A percentile compares a stretch with the other conserved stretches of the same genome.
Conservation (phyloP, 164 flowering plant genomes). For the Hamamelis virginiana region DNA sequence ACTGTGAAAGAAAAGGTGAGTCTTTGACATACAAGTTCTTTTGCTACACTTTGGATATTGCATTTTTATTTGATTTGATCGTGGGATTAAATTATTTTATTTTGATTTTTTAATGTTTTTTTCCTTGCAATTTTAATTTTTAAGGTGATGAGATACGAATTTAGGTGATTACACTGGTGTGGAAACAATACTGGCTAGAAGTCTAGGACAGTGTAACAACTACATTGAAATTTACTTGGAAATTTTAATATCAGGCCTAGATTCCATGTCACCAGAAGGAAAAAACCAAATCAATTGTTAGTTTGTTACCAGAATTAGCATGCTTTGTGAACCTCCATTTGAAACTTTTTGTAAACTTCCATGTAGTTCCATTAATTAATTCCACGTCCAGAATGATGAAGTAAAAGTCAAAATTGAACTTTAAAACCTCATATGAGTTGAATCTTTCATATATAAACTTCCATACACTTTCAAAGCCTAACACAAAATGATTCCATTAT, state of each 20-base stretch:
- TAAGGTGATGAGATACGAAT: not conserved
- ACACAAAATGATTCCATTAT: too few species aligned
- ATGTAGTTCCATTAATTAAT: not conserved
- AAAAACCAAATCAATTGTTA: too few species aligned
- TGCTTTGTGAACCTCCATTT: too few species aligned
- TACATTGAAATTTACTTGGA: too few species aligned
- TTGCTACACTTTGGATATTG: not conserved
- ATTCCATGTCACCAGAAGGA: not conserved
- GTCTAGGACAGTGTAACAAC: too few species aligned
- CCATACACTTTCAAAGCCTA: too few species aligned
- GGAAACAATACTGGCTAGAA: too few species aligned
- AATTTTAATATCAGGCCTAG: not conserved
- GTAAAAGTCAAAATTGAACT: too few species aligned
- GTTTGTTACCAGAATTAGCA: too few species aligned
- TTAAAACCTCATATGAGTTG: not conserved
- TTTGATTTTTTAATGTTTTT: not conserved
- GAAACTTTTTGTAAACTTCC: not conserved
- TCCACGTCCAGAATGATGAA: not conserved
- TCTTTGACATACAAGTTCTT: not conserved
- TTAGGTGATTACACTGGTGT: too few species aligned
- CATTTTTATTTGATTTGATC: not conserved
- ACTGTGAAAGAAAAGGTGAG: constrained; percentile 41
- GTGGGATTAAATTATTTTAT: not conserved
- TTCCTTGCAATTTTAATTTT: too few species aligned
- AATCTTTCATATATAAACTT: not conserved